These are phyloP conservation scores for Mucor mucedo DNA, from an alignment of 371 early-diverging fungal genomes.

Conservation along the genomic window DNA sequence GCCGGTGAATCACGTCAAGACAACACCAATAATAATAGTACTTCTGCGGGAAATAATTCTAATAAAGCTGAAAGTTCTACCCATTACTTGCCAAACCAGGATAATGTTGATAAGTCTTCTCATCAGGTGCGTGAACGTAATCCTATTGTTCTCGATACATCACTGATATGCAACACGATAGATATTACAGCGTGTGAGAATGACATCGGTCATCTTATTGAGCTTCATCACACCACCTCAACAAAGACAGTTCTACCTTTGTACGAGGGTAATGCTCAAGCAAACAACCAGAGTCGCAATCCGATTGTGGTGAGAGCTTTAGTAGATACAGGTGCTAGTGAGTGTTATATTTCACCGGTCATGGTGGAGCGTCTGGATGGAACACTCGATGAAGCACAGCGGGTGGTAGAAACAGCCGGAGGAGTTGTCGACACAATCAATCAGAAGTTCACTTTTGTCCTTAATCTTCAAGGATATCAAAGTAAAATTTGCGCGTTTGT, in stretches of 20 bases:
- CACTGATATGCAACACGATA: too few species aligned
- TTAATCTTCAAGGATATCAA: slow-evolving; percentile 8
- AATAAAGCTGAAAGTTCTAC: too few species aligned
- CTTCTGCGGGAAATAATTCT: too few species aligned
- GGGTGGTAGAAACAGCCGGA: slow-evolving; percentile 16
- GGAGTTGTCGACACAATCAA: background rate
- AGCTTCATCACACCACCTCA: too few species aligned
- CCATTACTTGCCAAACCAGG: too few species aligned
- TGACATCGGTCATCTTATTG: too few species aligned
- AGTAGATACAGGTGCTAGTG: background rate
- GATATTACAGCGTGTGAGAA: too few species aligned
- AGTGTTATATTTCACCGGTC: background rate
- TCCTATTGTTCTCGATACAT: too few species aligned
- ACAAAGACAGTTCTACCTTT: background rate
- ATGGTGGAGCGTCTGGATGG: background rate
- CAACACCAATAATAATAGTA: too few species aligned
- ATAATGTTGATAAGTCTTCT: too few species aligned
- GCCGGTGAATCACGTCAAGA: too few species aligned
- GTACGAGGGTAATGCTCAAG: background rate
- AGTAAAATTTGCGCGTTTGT: slow-evolving; percentile 5
- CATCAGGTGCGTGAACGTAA: too few species aligned
- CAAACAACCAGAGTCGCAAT: background rate
- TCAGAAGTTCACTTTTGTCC: background rate
- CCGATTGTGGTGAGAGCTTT: background rate
- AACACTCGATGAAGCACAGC: background rate